phyloP scores from a whole-genome alignment of 2,329 filamentous ascomycete species.

The Aureobasidium sp. region DNA sequence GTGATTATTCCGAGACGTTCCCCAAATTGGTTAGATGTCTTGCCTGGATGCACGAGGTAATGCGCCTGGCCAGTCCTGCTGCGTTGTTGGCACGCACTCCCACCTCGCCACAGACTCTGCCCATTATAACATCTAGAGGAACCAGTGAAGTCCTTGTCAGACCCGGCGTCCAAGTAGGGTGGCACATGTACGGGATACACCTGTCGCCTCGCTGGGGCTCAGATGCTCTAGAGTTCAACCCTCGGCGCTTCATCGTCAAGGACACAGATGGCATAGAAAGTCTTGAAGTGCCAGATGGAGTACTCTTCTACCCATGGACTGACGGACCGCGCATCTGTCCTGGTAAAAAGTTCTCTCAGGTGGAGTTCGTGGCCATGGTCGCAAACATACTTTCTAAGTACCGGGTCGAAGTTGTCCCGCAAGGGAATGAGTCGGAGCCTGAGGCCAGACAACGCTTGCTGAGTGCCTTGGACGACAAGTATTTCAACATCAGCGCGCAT shows the following conservation, averaged over 20 bases:
- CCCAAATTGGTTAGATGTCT: conserved; percentile 38
- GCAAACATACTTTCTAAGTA: neutral
- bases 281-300: conserved; percentile 23
- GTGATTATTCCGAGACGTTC: conserved; percentile 33
- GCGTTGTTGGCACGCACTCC: conserved; percentile 33
- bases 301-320: conserved; percentile 42
- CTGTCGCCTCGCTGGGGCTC: conserved; percentile 18
- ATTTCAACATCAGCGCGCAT: neutral
- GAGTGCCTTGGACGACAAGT: neutral
- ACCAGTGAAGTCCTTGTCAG: conserved; percentile 18
- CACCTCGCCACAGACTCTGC: conserved; percentile 22
- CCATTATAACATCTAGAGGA: neutral
- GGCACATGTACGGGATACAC: neutral
- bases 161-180: neutral
- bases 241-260: conserved; percentile 34
- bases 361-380: conserved; percentile 44
- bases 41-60: conserved; percentile 45
- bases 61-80: conserved; percentile 37
- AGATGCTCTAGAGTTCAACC: conserved; percentile 33
- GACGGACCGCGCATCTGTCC: conserved; percentile 45
- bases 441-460: neutral
- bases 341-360: conserved; percentile 49
- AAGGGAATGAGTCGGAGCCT: neutral
- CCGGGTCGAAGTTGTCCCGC: neutral
- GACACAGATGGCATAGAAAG: conserved; percentile 11